Percentiles rank a stretch among this genome's conserved stretches.
Evolutionary conservation across 805 yeast genomes (phyloP).

Genomic region (Starmera quercuum): DNA sequence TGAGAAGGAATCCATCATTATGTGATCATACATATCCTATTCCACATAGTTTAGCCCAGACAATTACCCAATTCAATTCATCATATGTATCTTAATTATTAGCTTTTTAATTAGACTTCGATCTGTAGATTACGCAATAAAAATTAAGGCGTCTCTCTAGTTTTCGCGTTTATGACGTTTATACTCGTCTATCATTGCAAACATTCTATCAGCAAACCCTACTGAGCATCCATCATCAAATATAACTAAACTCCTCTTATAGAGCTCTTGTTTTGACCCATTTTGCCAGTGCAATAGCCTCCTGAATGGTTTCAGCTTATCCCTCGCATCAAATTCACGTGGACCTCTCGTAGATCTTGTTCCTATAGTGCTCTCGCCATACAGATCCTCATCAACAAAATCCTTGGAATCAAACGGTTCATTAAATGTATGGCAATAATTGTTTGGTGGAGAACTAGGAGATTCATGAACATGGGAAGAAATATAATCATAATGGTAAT

Average conservation of each 20-base stretch:
- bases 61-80: neutral
- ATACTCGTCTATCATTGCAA: constrained; percentile 6
- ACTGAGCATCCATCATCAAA: constrained; percentile 4
- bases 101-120: neutral
- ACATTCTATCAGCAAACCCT: constrained; percentile 5
- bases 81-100: neutral
- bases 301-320: constrained; percentile 1
- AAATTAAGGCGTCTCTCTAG: too few species aligned
- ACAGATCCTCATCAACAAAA: neutral
- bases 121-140: neutral
- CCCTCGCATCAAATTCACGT: neutral
- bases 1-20: constrained; percentile 96
- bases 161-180: too few species aligned
- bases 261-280: constrained; percentile 7
- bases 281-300: constrained; percentile 5
- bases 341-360: neutral
- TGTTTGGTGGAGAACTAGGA: neutral
- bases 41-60: neutral
- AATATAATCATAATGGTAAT: too few species aligned
- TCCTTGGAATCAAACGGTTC: neutral
- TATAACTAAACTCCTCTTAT: constrained; percentile 6
- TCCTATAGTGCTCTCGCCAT: neutral
- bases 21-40: constrained; percentile 41
- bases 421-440: neutral
- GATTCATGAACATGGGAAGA: too few species aligned